Base-by-base conservation (phyloP, 371 early-diverging fungal genomes). In the Syncephalis plumigaleata region DNA sequence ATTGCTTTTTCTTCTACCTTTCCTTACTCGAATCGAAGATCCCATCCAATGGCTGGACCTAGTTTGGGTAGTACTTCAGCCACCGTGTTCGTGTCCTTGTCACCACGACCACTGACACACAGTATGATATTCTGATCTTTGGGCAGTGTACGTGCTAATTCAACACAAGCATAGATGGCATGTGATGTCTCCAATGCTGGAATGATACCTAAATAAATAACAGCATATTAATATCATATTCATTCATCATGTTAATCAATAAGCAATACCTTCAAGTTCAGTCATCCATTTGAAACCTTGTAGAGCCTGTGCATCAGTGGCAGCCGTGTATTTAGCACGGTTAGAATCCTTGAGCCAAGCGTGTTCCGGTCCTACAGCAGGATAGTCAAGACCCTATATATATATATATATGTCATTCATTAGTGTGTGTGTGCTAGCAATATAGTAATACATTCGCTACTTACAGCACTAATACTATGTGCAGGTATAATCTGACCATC, bases 341-440 rank as follows among this genome's bases (percentile, higher is more conserved):
- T 80, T 81, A 39, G 71, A 67, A 55, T 85, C 84, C 66, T 89
- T 86, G 53, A 96, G 71, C 69, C 73, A 89, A 23, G 93, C 78
- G 58, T 92, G 94, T 60, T 96, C 95, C 18, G 95, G 95, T 21
- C 95, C 95, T 38, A 95, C 94, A 54, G 93, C 95, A 3, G 97
- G 93, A 62, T 96, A 95, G 68, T 93, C 91, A 44, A 96, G 70
- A 20, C 95, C 31, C 31, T 31, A 31, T 31, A 31, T n/a, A n/a
- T n/a, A n/a, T n/a, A n/a, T n/a, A n/a, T n/a, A n/a, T n/a, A n/a
- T n/a, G n/a, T n/a, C n/a, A n/a, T n/a, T n/a, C n/a, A n/a, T n/a
- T n/a, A n/a, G n/a, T n/a, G n/a, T n/a, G n/a, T n/a, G n/a, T n/a
- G n/a, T n/a, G n/a, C n/a, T n/a, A n/a, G n/a, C n/a, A n/a, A n/a